Evolutionary conservation across 805 yeast genomes (phyloP), one percentile per base, ranked within the genome.

Genomic region (Wickerhamomyces bovis): DNA sequence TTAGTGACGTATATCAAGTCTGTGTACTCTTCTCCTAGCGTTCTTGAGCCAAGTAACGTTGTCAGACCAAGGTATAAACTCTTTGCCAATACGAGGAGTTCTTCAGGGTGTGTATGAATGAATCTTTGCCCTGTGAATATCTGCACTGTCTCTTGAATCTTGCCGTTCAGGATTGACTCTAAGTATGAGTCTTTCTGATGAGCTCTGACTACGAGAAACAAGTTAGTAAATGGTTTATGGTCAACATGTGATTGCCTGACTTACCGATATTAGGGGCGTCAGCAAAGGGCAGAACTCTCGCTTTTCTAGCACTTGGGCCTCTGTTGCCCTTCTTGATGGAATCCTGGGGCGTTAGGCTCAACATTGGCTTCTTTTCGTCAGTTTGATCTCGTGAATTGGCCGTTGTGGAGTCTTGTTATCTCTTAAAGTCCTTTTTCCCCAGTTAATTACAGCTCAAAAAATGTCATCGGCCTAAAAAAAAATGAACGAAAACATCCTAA

Each of bases 21-120:
- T 13, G 89, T 89, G 64, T 92, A 92, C 65, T 92, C 97, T 61
- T 92, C 98, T 1, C 99, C 99, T 23, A 94, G 67, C 0, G 98
- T 92, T 45, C 92, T 73, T 2, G 86, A 77, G 0, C 92, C 92
- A 6, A 78, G 48, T 13, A 85, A 66, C 0, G 97, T 90, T 0
- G 97, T 92, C 20, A 87, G 66, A 2, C 75, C 63, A n/a, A 88
- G 69, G 60, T 92, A 92, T 0, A 83, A 39, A 1, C 82, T 62
- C 44, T 81, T 81, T 10, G 85, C 77, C 2, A 71, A 60, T 0
- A 79, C 73, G 0, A 81, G 67, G 13, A 89, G 70, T 54, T 83
- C 87, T 39, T 77, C 75, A 2, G 85, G 77, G 54, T 83, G 76
- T 4, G 75, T 66, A 57, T 86, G 83, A 11, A 82, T 71, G 57